These are phyloP conservation scores for Micractinium sp. DNA, from an alignment of 139 green algal genomes.

Conservation along the genomic window DNA sequence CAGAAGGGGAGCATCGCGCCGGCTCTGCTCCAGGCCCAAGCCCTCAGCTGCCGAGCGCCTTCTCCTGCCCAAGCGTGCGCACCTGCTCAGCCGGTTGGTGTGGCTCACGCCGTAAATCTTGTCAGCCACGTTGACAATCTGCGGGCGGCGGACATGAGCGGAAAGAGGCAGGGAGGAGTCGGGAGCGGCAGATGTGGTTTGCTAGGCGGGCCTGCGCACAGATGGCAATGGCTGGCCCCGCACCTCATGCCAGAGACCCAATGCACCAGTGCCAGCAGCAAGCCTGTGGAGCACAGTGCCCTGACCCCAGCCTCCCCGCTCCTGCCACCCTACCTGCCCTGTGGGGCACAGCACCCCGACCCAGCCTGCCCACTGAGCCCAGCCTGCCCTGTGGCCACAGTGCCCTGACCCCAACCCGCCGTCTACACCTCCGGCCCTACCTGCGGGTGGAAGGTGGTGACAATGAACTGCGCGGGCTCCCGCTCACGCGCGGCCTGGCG, in stretches of 20 bases:
- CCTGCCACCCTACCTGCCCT: too few relatives aligned
- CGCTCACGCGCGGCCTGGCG: slow-evolving; percentile 71
- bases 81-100: slow-evolving; percentile 73
- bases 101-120: slow-evolving; percentile 92
- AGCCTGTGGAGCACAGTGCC: too few relatives aligned
- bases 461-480: slow-evolving; percentile 94
- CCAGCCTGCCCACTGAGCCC: too few relatives aligned
- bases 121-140: slow-evolving; percentile 84
- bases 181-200: background rate
- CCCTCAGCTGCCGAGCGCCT: background rate
- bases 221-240: background rate
- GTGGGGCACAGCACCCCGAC: background rate
- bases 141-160: background rate
- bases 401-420: too few relatives aligned
- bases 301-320: too few relatives aligned
- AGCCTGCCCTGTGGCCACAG: background rate
- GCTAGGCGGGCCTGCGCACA: background rate
- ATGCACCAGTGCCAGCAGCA: too few relatives aligned
- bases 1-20: too few relatives aligned
- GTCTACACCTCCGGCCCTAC: slow-evolving; percentile 34
- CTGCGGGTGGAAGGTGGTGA: slow-evolving; percentile 98
- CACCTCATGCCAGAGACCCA: background rate
- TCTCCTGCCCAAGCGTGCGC: background rate
- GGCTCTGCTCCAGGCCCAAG: background rate
- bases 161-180: background rate